These are phyloP conservation scores for Cadophora sp. DNA, from an alignment of 2,329 filamentous ascomycete genomes.

Conservation along the genomic window DNA sequence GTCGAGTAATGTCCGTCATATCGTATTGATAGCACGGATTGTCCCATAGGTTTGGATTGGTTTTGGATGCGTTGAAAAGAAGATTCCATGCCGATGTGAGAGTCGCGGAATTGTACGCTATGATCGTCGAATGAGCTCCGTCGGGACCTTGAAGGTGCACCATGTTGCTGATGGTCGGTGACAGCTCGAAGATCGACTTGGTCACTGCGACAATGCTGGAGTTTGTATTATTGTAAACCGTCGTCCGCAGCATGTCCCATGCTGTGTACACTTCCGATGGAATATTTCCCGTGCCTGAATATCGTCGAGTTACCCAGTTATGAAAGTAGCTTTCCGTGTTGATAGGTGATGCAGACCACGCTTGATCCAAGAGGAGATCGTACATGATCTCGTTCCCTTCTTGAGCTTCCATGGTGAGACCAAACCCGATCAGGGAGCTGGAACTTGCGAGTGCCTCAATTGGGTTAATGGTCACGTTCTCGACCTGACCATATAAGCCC, in stretches of 20 bases:
- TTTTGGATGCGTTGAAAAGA: slow-evolving; percentile 47
- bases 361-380: slow-evolving; percentile 57
- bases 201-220: slow-evolving; percentile 47
- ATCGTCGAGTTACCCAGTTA: slow-evolving; percentile 53
- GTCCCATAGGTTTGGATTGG: slow-evolving; percentile 47
- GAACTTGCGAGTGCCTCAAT: slow-evolving; percentile 52
- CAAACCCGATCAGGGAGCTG: slow-evolving; percentile 53
- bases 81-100: slow-evolving; percentile 50
- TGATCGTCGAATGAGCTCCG: slow-evolving; percentile 50
- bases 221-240: slow-evolving; percentile 57
- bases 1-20: slow-evolving; percentile 55
- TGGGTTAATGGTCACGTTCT: slow-evolving; percentile 54
- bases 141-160: slow-evolving; percentile 37
- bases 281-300: slow-evolving; percentile 42
- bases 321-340: slow-evolving; percentile 53
- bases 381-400: slow-evolving; percentile 61
- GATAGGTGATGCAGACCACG: slow-evolving; percentile 53
- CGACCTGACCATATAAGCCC: slow-evolving; percentile 57
- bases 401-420: slow-evolving; percentile 56
- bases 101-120: slow-evolving; percentile 50
- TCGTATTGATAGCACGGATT: slow-evolving; percentile 54
- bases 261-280: slow-evolving; percentile 48
- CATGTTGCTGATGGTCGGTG: slow-evolving; percentile 51
- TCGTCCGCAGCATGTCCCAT: slow-evolving; percentile 53
- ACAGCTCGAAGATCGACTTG: slow-evolving; percentile 54